Conservation (phyloP, 192 early-diverging fungal species). For the Tieghemiomyces parasiticus region DNA sequence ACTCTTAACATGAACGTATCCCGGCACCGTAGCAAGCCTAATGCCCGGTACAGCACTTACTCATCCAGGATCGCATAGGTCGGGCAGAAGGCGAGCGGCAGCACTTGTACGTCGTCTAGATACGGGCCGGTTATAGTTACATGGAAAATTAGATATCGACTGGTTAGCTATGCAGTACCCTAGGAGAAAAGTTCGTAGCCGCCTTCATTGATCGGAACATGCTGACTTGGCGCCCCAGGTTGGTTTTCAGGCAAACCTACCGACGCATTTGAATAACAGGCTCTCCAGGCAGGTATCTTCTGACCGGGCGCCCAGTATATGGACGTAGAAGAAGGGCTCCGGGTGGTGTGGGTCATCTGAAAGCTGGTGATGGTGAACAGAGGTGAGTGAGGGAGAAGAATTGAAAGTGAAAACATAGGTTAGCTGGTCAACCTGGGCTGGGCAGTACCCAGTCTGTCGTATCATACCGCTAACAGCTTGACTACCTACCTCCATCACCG, state of each 20-base stretch:
- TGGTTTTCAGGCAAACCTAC: not conserved
- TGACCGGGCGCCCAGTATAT: not conserved
- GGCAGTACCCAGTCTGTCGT: not conserved
- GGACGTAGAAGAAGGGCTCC: not conserved
- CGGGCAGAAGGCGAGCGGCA: not conserved
- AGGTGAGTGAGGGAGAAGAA: not conserved
- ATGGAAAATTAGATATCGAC: not conserved
- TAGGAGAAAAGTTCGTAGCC: not conserved
- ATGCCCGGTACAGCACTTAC: no score
- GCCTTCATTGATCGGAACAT: not conserved
- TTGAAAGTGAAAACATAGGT: not conserved
- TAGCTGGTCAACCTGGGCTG: not conserved
- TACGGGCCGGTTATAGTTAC: not conserved
- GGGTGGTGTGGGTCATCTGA: not conserved
- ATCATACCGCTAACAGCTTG: not conserved
- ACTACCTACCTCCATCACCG: not conserved
- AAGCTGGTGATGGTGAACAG: not conserved
- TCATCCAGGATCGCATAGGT: not conserved
- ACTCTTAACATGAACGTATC: not conserved
- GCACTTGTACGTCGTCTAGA: constrained; percentile 1
- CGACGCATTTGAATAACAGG: not conserved
- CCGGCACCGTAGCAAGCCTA: no score
- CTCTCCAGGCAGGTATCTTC: not conserved
- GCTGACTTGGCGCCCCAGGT: not conserved
- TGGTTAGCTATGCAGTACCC: not conserved